Evolutionary conservation across 1,139 yeast species (phyloP).

Genomic region (Nakaseomyces nivariensis): DNA sequence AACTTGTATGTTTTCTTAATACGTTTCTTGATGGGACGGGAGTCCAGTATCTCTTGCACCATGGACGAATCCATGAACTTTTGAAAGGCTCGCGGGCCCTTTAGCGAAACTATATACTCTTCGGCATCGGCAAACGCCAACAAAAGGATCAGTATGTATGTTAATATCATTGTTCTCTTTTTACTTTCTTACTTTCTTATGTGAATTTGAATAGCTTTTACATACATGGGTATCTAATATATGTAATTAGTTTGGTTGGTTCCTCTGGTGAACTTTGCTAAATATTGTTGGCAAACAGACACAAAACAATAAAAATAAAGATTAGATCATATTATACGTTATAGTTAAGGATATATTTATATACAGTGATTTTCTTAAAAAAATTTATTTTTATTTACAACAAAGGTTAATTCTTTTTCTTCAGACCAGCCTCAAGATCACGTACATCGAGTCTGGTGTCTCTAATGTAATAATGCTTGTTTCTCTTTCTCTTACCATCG

Average conservation of each 20-base stretch:
- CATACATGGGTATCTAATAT: too few species aligned
- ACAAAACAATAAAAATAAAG: background rate
- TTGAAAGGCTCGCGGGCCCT: conserved; percentile 19
- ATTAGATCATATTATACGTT: background rate
- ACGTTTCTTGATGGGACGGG: conserved; percentile 11
- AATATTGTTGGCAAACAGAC: background rate
- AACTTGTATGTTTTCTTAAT: conserved; percentile 39
- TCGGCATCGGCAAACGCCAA: conserved; percentile 8
- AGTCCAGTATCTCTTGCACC: conserved; percentile 15
- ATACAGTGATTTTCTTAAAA: background rate
- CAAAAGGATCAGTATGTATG: background rate
- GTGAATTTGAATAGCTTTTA: too few species aligned
- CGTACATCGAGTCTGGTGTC: conserved; percentile 75
- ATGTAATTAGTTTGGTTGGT: too few species aligned
- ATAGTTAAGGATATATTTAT: background rate
- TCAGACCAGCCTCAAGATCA: conserved; percentile 46
- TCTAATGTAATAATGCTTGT: conserved; percentile 82
- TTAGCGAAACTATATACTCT: conserved; percentile 24
- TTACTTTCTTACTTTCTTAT: background rate
- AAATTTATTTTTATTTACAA: background rate
- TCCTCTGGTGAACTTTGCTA: too few species aligned
- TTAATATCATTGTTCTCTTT: background rate
- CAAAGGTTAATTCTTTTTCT: conserved; percentile 16
- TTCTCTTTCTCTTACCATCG: conserved; percentile 53
- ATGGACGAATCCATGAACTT: conserved; percentile 16